These are phyloP conservation scores for Metschnikowia shivogae DNA, from an alignment of 805 yeast genomes.

Conservation along the genomic window DNA sequence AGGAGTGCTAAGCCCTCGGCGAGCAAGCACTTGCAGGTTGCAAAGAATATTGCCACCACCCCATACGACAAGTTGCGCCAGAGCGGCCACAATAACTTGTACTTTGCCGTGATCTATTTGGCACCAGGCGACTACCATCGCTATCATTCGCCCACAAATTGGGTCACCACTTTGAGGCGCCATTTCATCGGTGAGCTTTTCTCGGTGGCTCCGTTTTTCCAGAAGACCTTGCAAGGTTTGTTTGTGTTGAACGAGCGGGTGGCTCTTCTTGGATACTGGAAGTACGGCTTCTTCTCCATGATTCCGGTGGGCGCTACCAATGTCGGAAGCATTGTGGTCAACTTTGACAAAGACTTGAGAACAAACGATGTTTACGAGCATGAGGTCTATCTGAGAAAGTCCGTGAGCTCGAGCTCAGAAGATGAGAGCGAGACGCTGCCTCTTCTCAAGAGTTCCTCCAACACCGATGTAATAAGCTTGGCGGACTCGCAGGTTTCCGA, in stretches of 20 bases:
- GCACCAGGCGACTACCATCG: slow-evolving; percentile 99
- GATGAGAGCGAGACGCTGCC: slow-evolving; percentile 5
- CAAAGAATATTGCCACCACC: slow-evolving; percentile 38
- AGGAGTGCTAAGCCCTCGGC: slow-evolving; percentile 28
- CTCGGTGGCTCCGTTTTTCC: slow-evolving; percentile 96
- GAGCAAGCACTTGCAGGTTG: slow-evolving; percentile 35
- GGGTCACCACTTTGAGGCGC: slow-evolving; percentile 92
- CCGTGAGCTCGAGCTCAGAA: slow-evolving; percentile 4
- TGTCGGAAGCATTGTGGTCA: slow-evolving; percentile 90
- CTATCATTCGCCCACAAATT: slow-evolving; percentile 91
- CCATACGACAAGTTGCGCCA: slow-evolving; percentile 27
- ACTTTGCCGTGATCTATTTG: slow-evolving; percentile 85
- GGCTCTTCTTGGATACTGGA: slow-evolving; percentile 93
- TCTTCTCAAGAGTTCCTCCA: slow-evolving; percentile 9
- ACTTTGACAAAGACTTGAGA: slow-evolving; percentile 84
- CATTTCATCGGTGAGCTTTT: slow-evolving; percentile 95
- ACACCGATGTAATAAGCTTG: not conserved
- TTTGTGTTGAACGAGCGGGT: slow-evolving; percentile 94
- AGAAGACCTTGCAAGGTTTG: slow-evolving; percentile 76
- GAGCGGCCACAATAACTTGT: slow-evolving; percentile 53
- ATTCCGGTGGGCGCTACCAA: slow-evolving; percentile 99
- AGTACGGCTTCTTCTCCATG: slow-evolving; percentile 95
- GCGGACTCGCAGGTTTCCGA: slow-evolving; percentile 4
- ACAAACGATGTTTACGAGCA: slow-evolving; percentile 73
- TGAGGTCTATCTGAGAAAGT: slow-evolving; percentile 30